phyloP scores from a whole-genome alignment of 2,329 filamentous ascomycete genomes.

The Fusarium sarcochroum region DNA sequence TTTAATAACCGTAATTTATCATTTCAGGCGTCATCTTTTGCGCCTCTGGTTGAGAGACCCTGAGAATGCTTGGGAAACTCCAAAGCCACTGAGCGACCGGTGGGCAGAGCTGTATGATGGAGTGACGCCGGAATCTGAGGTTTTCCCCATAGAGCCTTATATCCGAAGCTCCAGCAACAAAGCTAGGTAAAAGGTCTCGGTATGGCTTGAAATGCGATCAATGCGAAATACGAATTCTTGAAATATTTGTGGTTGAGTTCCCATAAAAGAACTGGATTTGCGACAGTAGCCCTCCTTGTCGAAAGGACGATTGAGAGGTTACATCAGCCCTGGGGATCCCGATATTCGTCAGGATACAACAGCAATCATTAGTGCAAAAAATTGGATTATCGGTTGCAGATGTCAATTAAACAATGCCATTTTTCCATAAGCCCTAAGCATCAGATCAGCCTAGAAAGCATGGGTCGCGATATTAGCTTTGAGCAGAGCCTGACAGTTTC shows the following conservation, averaged over 20 bases:
- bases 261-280: too few relatives aligned
- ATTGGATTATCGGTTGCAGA: too few relatives aligned
- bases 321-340: too few relatives aligned
- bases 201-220: neutral
- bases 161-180: slow-evolving; percentile 35
- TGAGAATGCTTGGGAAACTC: slow-evolving; percentile 60
- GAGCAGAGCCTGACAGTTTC: slow-evolving; percentile 1
- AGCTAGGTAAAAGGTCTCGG: slow-evolving; percentile 2
- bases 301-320: too few relatives aligned
- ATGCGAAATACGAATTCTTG: too few relatives aligned
- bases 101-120: slow-evolving; percentile 33
- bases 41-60: slow-evolving; percentile 64
- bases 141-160: slow-evolving; percentile 32
- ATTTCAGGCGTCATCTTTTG: slow-evolving; percentile 59
- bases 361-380: too few relatives aligned
- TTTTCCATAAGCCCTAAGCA: too few relatives aligned
- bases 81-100: neutral
- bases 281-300: too few relatives aligned
- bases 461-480: too few relatives aligned
- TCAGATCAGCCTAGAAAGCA: too few relatives aligned
- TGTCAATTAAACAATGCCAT: too few relatives aligned
- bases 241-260: neutral
- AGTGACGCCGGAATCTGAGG: slow-evolving; percentile 20
- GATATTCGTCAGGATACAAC: too few relatives aligned
- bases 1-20: slow-evolving; percentile 28